Evolutionary conservation across 2,329 filamentous ascomycete genomes (phyloP), one percentile per base, ranked within the genome.

Genomic region (Calonectria pseudoturangicola): DNA sequence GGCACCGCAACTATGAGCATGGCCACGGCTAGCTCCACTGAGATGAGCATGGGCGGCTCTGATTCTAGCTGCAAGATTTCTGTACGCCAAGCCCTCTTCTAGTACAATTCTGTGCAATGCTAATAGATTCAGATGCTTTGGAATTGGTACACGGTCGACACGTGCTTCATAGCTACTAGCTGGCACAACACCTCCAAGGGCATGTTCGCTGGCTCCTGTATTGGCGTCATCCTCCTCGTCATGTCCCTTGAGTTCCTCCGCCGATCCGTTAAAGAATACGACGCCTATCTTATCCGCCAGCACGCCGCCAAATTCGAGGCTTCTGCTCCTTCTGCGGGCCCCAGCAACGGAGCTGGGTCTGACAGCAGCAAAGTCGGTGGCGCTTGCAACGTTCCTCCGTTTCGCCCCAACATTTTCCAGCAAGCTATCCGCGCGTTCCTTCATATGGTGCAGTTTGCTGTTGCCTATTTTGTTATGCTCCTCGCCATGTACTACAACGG

Each of bases 401-500:
- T 89, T 84, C 84, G 90, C 78, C 93, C 93, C 0, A 93, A 85
- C 13, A 47, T 92, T 1, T 77, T 89, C 28, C 92, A 96, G 82
- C 94, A 96, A 80, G 84, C 89, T 0, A 81, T 93, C 4, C 89
- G 94, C 8, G 92, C 94, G 0, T 74, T 92, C 4, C 82, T 96
- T 25, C 93, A 96, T 77, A 91, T 92, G 84, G 69, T 91, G 4
- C 93, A 94, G 76, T 95, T 96, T 79, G 91, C 91, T 0, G 89
- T 95, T 2, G 94, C 93, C 2, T 97, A 96, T 82, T 91, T 96
- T 77, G 83, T 96, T 79, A 96, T 97, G 94, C 84, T 93, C 85
- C 70, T 81, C 58, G 77, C 79, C 84, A 81, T 78, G 83, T 91
- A 91, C 81, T 92, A 89, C 84, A 91, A 91, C 77, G 91, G 92